Evolutionary conservation across 2,329 filamentous ascomycete genomes (phyloP).

Genomic region (Verticillium nonalfalfae): DNA sequence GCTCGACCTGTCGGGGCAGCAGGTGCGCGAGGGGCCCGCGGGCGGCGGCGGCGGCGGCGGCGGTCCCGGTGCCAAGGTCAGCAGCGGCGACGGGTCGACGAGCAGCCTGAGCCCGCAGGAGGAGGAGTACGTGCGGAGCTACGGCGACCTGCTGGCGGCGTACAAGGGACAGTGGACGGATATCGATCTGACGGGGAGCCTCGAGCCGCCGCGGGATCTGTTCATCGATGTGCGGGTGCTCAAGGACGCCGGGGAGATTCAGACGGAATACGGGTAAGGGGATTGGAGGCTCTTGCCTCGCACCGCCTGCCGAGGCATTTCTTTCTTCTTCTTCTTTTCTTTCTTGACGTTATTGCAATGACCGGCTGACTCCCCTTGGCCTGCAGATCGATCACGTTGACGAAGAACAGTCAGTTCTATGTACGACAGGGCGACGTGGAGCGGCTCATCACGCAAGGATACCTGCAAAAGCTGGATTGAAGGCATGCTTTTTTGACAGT

Average conservation of each 20-base stretch:
- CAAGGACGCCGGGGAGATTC: conserved; percentile 96
- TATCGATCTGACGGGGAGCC: conserved; percentile 86
- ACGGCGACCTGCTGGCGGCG: conserved; percentile 85
- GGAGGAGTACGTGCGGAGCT: conserved; percentile 90
- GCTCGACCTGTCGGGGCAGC: conserved; percentile 59
- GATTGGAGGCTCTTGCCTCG: no score
- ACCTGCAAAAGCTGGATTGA: conserved; percentile 84
- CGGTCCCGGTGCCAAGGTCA: conserved; percentile 11
- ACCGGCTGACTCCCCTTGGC: conserved; percentile 6
- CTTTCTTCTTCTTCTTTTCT: no score
- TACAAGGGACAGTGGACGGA: conserved; percentile 99
- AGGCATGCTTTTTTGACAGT: not conserved
- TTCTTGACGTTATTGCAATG: not conserved
- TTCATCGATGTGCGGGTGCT: conserved; percentile 96
- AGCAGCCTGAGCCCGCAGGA: conserved; percentile 91
- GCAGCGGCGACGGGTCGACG: conserved; percentile 43
- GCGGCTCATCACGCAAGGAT: conserved; percentile 86
- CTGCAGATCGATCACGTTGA: conserved; percentile 81
- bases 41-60: conserved; percentile 24
- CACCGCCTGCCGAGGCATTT: no score
- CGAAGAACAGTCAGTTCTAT: conserved; percentile 97
- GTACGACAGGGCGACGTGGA: conserved; percentile 95
- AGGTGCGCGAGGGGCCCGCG: conserved; percentile 32
- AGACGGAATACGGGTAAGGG: conserved; percentile 83
- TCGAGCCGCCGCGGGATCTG: conserved; percentile 89